phyloP scores from a whole-genome alignment of 208 protist species.

The Lotmaria passim region DNA sequence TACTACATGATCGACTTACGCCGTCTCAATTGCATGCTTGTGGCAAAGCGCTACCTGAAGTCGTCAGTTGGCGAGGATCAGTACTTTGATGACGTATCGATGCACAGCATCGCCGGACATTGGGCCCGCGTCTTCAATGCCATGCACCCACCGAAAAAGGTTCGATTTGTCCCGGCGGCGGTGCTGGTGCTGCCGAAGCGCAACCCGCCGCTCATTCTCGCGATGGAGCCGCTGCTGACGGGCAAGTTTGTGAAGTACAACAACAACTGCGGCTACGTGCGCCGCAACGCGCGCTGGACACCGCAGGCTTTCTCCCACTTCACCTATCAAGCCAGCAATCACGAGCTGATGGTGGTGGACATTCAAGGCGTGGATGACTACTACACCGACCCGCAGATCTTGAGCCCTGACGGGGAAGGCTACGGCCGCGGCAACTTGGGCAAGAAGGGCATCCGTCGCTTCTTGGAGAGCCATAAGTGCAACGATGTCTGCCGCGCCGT shows the following conservation, averaged over 20 bases:
- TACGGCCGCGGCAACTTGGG: slow-evolving; percentile 88
- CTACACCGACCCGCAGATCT: slow-evolving; percentile 93
- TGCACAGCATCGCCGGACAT: slow-evolving; percentile 84
- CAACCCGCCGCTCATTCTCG: slow-evolving; percentile 62
- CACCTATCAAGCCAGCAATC: slow-evolving; percentile 76
- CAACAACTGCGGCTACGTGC: slow-evolving; percentile 90
- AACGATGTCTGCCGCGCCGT: slow-evolving; percentile 80
- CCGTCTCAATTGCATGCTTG: slow-evolving; percentile 68
- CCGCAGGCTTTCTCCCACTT: slow-evolving; percentile 93
- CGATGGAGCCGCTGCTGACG: slow-evolving; percentile 76
- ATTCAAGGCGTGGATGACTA: slow-evolving; percentile 91
- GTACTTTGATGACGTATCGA: slow-evolving; percentile 87
- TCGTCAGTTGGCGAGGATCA: slow-evolving; percentile 56
- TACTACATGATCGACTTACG: slow-evolving; percentile 82
- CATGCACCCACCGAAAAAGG: slow-evolving; percentile 62
- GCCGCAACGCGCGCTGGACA: slow-evolving; percentile 72
- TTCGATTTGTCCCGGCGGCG: slow-evolving; percentile 77
- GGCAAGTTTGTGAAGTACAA: slow-evolving; percentile 92
- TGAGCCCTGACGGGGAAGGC: slow-evolving; percentile 77
- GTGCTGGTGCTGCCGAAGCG: slow-evolving; percentile 72
- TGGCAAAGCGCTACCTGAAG: slow-evolving; percentile 81
- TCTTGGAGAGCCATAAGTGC: slow-evolving; percentile 81
- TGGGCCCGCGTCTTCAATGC: slow-evolving; percentile 80
- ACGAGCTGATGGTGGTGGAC: slow-evolving; percentile 82
- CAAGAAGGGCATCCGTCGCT: slow-evolving; percentile 69